Evolutionary conservation across 805 yeast species (phyloP), one percentile per base, ranked within the genome.

Genomic region (Kluyveromyces nonfermentans): DNA sequence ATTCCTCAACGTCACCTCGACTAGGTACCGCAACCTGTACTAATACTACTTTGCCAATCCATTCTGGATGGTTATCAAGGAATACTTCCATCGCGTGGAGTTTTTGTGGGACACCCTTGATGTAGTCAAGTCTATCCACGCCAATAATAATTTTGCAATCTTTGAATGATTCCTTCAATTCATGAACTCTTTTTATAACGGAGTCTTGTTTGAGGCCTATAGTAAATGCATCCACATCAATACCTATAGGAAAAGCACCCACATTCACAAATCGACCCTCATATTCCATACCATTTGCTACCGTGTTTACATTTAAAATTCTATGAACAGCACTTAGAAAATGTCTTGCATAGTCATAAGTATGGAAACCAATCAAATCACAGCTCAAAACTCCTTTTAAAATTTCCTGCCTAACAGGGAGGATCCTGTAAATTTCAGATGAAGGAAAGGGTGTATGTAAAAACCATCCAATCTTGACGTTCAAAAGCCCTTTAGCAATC

Each of bases 171-270:
- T 74, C 72, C 41, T 71, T 76, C 46, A 93, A 69, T 45, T 75
- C 77, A 30, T 65, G 55, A 46, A 90, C 78, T 53, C 98, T 74
- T 21, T 75, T 62, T 37, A 75, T 71, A 4, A 89, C 97, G 4
- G 68, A 55, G 1, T 70, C 74, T 47, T 75, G 73, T 50, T 78
- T 70, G 52, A 93, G 64, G 0, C 96, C 97, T 18, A 80, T 84
- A 14, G 82, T 68, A 62, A 93, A 93, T 52, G 85, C 86, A 46
- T 87, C 95, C 18, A 88, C 95, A 59, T 93, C 98, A 47, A 93
- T 93, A 46, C 99, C 99, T 52, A 93, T 93, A n/a, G 99, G 98
- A 74, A 89, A 90, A 0, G 97, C 97, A 19, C 97, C 96, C 31
- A 93, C 87, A 22, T 78, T 77, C 37, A 93, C 90, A 47, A 78